Conservation (phyloP, 2,329 filamentous ascomycete species). For the Corynespora cassiicola region DNA sequence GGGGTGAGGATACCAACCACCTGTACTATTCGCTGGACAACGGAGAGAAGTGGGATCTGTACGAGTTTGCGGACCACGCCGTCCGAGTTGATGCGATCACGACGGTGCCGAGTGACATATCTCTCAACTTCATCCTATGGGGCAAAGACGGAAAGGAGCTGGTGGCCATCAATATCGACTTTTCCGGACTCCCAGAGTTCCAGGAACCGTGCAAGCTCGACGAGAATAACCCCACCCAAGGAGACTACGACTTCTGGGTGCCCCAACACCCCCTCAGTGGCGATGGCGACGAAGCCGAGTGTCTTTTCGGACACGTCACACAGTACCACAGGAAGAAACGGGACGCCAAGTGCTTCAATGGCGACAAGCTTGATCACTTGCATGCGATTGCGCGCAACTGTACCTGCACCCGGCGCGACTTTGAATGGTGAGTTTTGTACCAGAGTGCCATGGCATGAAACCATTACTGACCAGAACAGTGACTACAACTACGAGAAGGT, state of each 20-base stretch:
- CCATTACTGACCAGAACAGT: constrained; percentile 53
- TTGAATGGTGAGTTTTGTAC: constrained; percentile 76
- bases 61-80: constrained; percentile 72
- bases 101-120: constrained; percentile 86
- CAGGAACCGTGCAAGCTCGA: constrained; percentile 74
- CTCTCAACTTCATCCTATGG: constrained; percentile 93
- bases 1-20: constrained; percentile 69
- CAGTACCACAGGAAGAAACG: constrained; percentile 89
- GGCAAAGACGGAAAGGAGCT: constrained; percentile 65
- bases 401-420: constrained; percentile 83
- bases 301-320: constrained; percentile 89
- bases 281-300: constrained; percentile 76
- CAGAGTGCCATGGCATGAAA: background rate
- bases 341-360: constrained; percentile 82
- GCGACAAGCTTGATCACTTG: constrained; percentile 67
- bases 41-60: constrained; percentile 78
- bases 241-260: constrained; percentile 86
- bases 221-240: constrained; percentile 64
- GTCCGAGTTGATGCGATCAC: constrained; percentile 81
- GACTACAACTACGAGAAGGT: constrained; percentile 93
- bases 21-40: constrained; percentile 82
- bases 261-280: constrained; percentile 81
- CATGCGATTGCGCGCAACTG: constrained; percentile 78
- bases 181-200: constrained; percentile 71
- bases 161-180: constrained; percentile 85